Evolutionary conservation across 2,329 filamentous ascomycete species (phyloP).

Genomic region (Chaetomiaceae sp.): DNA sequence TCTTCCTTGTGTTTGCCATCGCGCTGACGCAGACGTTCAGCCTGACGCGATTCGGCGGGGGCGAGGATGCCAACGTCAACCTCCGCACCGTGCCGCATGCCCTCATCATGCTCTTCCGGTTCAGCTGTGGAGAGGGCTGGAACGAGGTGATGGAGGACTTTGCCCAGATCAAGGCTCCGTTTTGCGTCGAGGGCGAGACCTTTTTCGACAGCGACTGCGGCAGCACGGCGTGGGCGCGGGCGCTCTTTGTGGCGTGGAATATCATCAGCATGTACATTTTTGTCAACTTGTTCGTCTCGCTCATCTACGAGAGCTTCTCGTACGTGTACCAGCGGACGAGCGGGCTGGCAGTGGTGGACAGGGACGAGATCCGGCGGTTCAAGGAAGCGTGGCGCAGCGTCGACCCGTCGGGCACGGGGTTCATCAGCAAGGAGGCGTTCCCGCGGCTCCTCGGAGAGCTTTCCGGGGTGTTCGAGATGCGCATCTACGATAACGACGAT

Average conservation of each 20-base stretch:
- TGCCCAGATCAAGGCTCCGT: conserved; percentile 70
- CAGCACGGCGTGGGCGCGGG: conserved; percentile 80
- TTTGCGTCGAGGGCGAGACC: conserved; percentile 65
- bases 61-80: conserved; percentile 76
- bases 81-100: conserved; percentile 93
- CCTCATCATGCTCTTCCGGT: conserved; percentile 85
- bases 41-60: conserved; percentile 75
- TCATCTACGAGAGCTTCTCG: conserved; percentile 99
- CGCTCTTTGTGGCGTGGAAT: conserved; percentile 94
- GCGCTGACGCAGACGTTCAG: conserved; percentile 95
- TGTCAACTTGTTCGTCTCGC: conserved; percentile 93
- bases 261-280: conserved; percentile 99
- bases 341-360: conserved; percentile 81
- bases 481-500: conserved; percentile 88
- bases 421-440: conserved; percentile 84
- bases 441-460: conserved; percentile 85
- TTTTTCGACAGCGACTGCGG: conserved; percentile 93
- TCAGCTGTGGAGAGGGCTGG: conserved; percentile 94
- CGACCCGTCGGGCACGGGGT: conserved; percentile 86
- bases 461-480: conserved; percentile 94
- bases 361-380: conserved; percentile 92
- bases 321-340: conserved; percentile 98
- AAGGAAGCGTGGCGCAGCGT: conserved; percentile 98
- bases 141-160: conserved; percentile 97
- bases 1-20: conserved; percentile 95